Percentiles rank a stretch among this genome's conserved stretches.
Conservation (phyloP, 371 early-diverging fungal genomes). For the Rhizopus arrhizus region DNA sequence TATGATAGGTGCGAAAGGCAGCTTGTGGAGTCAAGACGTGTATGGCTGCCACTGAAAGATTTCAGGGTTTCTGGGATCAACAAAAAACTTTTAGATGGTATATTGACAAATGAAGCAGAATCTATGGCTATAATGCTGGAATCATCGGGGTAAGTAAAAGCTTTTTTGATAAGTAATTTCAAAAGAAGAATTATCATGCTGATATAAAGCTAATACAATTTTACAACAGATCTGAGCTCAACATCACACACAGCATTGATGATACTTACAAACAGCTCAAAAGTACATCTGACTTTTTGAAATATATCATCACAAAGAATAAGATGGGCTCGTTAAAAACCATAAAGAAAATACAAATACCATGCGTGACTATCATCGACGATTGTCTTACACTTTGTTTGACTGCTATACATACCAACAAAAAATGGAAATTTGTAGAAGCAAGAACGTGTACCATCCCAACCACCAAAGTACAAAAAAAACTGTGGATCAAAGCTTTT, state of each 20-base stretch:
- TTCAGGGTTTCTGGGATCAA: constrained; percentile 11
- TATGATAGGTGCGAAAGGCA: constrained; percentile 10
- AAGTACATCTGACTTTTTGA: constrained; percentile 10
- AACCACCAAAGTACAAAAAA: constrained; percentile 11
- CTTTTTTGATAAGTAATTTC: background rate
- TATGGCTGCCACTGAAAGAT: constrained; percentile 10
- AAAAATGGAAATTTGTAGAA: constrained; percentile 15
- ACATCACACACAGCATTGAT: constrained; percentile 5
- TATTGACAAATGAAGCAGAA: constrained; percentile 15
- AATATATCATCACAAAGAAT: constrained; percentile 11
- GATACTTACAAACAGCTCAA: constrained; percentile 21
- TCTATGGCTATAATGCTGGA: constrained; percentile 13
- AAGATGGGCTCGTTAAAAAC: constrained; percentile 15
- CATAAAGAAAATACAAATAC: constrained; percentile 6
- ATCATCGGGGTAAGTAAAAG: constrained; percentile 14
- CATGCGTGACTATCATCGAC: constrained; percentile 8
- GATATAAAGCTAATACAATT: constrained; percentile 1
- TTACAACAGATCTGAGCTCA: constrained; percentile 10
- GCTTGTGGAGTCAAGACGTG: constrained; percentile 3
- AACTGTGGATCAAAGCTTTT: constrained; percentile 11
- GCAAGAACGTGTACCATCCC: constrained; percentile 12
- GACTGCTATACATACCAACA: constrained; percentile 5
- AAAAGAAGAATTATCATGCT: background rate
- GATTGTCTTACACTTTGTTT: constrained; percentile 13
- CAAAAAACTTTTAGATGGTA: constrained; percentile 4